Base-by-base conservation (phyloP, 2,329 filamentous ascomycete species). In the Acrodontium crateriforme region DNA sequence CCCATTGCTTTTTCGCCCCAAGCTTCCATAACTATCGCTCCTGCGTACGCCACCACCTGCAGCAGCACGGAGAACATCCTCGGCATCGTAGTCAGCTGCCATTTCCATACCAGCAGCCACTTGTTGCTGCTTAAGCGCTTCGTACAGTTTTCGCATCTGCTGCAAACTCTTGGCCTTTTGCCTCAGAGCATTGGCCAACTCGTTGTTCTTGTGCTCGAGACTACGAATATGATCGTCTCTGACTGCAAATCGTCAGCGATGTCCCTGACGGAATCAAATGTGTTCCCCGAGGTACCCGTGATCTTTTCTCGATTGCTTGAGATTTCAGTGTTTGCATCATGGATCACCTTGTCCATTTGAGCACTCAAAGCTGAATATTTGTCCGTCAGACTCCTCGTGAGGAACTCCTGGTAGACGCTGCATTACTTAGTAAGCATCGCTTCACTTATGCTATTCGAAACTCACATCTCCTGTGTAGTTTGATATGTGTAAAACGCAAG, bases 401-500 rank as follows among this genome's bases (percentile, higher is more conserved):
- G 56, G 40, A 78, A 74, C 41, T 83, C 75, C 47, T 92, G 80
- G 44, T 85, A 92, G 28, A 76, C 67, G 33, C 76, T 81, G 30
- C 34, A n/a, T 8, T 20, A 20, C n/a, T n/a, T n/a, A n/a, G n/a
- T n/a, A n/a, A n/a, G n/a, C n/a, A n/a, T 25, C n/a, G 28, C 13
- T 18, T 7, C 9, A 12, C 17, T 19, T 20, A 5, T 18, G 7
- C 9, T 9, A n/a, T n/a, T n/a, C n/a, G 3, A 13, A 11, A 22
- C 63, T 38, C 45, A 83, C 78, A 91, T 78, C 54, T 93, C 80
- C 44, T 89, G 80, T 3, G 74, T 74, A 12, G 75, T 74, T 49
- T 93, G 84, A 44, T 92, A 93, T 16, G 72, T 75, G 77, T 83
- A 92, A 49, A 93, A 93, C 17, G 69, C 71, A 38, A 93, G 54